A percentile compares a stretch with the other conserved stretches of the same genome.
These are phyloP conservation scores for Globisporangium nunn DNA, from an alignment of 352 stramenopile genomes.

Conservation along the genomic window DNA sequence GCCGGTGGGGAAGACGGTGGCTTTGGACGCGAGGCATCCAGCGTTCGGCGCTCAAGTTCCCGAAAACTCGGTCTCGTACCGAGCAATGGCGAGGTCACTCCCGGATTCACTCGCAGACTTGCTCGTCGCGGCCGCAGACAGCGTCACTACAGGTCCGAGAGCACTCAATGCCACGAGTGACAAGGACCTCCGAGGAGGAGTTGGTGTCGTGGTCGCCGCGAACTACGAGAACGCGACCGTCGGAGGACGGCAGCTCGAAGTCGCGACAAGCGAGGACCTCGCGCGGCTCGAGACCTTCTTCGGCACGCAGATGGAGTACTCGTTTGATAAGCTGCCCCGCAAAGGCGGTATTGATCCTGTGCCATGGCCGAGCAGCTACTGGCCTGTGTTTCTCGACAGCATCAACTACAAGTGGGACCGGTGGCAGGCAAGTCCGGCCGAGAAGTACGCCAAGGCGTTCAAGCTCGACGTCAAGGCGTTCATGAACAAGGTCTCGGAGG, in stretches of 20 bases:
- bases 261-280: slow-evolving; percentile 24
- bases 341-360: slow-evolving; percentile 31
- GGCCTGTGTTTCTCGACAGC: slow-evolving; percentile 48
- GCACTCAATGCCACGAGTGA: not conserved
- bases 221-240: slow-evolving; percentile 3
- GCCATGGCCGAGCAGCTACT: slow-evolving; percentile 67
- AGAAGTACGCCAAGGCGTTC: slow-evolving; percentile 47
- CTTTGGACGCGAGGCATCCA: slow-evolving; percentile 8
- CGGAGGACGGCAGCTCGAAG: slow-evolving; percentile 4
- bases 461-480: slow-evolving; percentile 24
- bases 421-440: slow-evolving; percentile 26
- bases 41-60: slow-evolving; percentile 5
- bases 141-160: not conserved
- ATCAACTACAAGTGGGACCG: slow-evolving; percentile 48
- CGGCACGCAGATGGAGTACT: slow-evolving; percentile 22
- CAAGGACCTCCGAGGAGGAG: not conserved
- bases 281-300: slow-evolving; percentile 43
- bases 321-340: slow-evolving; percentile 32
- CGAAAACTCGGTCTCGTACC: slow-evolving; percentile 1
- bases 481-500: slow-evolving; percentile 33
- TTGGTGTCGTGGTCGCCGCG: slow-evolving; percentile 1
- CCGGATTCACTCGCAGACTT: slow-evolving; percentile 10
- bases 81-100: slow-evolving; percentile 4
- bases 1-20: slow-evolving; percentile 3
- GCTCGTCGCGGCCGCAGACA: slow-evolving; percentile 2